These are phyloP conservation scores for Cutaneotrichosporon dermatis DNA, from an alignment of 1,284 basidiomycete genomes.

Conservation along the genomic window DNA sequence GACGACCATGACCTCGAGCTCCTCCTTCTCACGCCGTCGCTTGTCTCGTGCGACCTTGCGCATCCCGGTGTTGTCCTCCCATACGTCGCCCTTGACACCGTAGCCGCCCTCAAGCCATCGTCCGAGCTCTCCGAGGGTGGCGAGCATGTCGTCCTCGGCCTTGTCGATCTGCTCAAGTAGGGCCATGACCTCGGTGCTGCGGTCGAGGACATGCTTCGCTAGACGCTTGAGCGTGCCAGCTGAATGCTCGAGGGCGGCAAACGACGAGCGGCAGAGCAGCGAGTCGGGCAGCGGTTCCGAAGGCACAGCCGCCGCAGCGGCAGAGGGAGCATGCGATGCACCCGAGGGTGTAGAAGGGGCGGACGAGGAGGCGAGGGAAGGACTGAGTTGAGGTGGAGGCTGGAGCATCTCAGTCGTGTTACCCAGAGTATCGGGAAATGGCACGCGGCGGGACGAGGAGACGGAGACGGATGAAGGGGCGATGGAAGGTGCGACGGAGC, in stretches of 20 bases:
- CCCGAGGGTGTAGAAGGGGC: too few relatives aligned
- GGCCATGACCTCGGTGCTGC: constrained; percentile 28
- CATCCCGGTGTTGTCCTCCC: constrained; percentile 29
- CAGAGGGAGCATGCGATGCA: not conserved
- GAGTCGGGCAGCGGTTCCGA: constrained; percentile 41
- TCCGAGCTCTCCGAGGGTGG: constrained; percentile 36
- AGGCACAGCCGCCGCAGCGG: constrained; percentile 21
- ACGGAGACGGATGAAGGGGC: not conserved
- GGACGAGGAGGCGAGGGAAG: too few relatives aligned
- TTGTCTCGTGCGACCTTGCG: constrained; percentile 31
- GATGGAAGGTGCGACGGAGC: not conserved
- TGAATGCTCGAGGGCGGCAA: constrained; percentile 42
- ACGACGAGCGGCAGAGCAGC: constrained; percentile 42
- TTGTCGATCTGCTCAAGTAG: constrained; percentile 42
- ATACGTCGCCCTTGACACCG: constrained; percentile 28
- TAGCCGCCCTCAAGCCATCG: constrained; percentile 40
- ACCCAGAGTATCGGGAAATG: not conserved
- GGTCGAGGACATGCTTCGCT: constrained; percentile 34
- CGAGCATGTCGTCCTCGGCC: constrained; percentile 44
- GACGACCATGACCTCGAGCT: constrained; percentile 38
- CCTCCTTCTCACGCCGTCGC: constrained; percentile 34
- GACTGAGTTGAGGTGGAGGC: too few relatives aligned
- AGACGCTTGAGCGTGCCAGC: constrained; percentile 39
- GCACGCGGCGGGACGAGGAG: constrained; percentile 1
- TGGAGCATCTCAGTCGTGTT: too few relatives aligned